Evolutionary conservation across 768 basidiomycete genomes (phyloP), one percentile per base, ranked within the genome.

Genomic region (Suillus occidentalis): DNA sequence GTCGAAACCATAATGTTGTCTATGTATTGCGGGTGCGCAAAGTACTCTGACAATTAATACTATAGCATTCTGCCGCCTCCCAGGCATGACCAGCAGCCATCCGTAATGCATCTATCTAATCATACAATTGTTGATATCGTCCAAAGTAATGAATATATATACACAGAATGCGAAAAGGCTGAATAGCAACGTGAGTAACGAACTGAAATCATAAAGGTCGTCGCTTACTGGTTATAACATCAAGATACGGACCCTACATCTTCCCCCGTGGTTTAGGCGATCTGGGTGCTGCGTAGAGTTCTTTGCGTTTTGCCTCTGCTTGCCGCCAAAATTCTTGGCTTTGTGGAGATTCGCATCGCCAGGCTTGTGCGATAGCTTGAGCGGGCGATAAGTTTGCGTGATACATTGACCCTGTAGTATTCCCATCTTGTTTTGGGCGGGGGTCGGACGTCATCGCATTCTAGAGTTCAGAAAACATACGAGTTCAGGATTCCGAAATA

Each of bases 351-450:
- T 89, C 87, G 57, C 79, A 77, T 71, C 82, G 84, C 90, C 90
- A 91, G 62, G 86, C 87, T 49, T 87, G 84, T 42, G 86, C 87
- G 72, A 92, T 90, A 36, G 85, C 82, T 67, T 87, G 85, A 5
- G 85, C 84, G 43, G 86, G 85, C 13, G 87, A 81, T 69, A 82
- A 67, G 43, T 69, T 66, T 64, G 76, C 69, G 61, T 65, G 73
- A 63, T 66, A 73, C 47, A 67, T 66, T 22, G 72, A 73, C 64
- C 60, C 72, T 75, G 67, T 73, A 31, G 31, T 31, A 63, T 67
- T 76, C 53, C 67, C 70, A 53, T 77, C 75, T 76, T 76, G 76
- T 73, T 76, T 76, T 14, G 76, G 68, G 68, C 63, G 69, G 61
- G 76, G 69, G 75, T 76, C 68, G 76, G 75, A 77, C 65, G 76